Percentiles rank a stretch among this genome's conserved stretches.
These are phyloP conservation scores for Dendrobium nobile DNA, from an alignment of 106 monocot genomes.

Conservation along the genomic window DNA sequence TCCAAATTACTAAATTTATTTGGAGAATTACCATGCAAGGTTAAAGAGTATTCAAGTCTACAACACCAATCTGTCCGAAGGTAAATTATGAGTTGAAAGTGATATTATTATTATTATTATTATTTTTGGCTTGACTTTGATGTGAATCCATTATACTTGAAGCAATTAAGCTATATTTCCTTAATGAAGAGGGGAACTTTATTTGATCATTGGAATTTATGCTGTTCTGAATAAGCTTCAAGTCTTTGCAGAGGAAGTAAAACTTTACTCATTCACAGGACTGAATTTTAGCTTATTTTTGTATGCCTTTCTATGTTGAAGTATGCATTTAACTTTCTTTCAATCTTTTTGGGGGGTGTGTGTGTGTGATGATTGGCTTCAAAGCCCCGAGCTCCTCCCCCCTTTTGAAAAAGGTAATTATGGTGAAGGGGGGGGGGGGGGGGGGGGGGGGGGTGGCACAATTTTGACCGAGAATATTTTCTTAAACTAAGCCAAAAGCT, in stretches of 20 bases:
- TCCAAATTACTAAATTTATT: conserved; percentile 58
- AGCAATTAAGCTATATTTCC: neutral
- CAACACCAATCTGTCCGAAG: conserved; percentile 69
- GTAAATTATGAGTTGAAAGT: conserved; percentile 16
- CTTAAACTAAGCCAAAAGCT: no score
- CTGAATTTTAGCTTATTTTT: neutral
- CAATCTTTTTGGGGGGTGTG: neutral
- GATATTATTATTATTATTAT: neutral
- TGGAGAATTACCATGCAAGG: conserved; percentile 65
- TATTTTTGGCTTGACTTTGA: neutral
- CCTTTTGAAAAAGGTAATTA: neutral
- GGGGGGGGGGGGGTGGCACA: no score
- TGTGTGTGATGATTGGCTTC: neutral
- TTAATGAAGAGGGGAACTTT: neutral
- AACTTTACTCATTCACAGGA: neutral
- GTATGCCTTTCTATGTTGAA: neutral
- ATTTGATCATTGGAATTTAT: neutral
- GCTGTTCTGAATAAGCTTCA: neutral
- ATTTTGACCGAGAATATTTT: no score
- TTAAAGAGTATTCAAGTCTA: conserved; percentile 66
- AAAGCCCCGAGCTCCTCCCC: neutral
- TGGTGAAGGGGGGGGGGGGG: neutral
- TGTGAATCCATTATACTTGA: neutral
- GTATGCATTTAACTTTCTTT: neutral
- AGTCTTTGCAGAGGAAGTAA: neutral